Evolutionary conservation across 345 rosid species (phyloP).

Genomic region (Populus alba): DNA sequence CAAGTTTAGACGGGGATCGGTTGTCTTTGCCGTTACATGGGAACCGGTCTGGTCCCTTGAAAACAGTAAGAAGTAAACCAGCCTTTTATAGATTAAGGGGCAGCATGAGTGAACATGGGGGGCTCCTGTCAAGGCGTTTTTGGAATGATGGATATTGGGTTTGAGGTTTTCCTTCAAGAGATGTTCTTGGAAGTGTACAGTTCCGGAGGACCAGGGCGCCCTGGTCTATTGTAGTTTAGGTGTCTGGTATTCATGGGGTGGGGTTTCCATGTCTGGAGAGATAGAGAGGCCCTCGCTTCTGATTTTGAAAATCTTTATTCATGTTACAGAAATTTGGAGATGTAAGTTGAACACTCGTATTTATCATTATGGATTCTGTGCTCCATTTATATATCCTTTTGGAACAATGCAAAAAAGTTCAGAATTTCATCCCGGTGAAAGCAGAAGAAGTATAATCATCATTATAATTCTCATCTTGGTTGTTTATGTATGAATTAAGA

Average conservation of each 20-base stretch:
- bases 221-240: background rate
- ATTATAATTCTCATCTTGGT: no score
- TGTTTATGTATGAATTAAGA: no score
- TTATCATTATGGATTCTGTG: conserved; percentile 5
- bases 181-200: conserved; percentile 25
- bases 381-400: background rate
- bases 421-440: no score
- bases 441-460: no score
- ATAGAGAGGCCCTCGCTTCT: conserved; percentile 23
- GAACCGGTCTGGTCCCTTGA: conserved; percentile 89
- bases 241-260: background rate
- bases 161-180: conserved; percentile 4
- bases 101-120: conserved; percentile 95
- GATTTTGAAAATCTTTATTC: conserved; percentile 35
- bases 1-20: conserved; percentile 49
- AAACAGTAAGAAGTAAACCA: conserved; percentile 66
- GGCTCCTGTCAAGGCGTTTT: conserved; percentile 41
- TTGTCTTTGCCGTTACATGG: conserved; percentile 58
- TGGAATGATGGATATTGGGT: conserved; percentile 38
- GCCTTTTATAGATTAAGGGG: conserved; percentile 69
- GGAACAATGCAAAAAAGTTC: no score
- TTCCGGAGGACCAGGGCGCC: background rate
- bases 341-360: conserved; percentile 31
- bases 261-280: conserved; percentile 9
- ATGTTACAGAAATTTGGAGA: conserved; percentile 32